These are phyloP conservation scores for Phlebopus sp. DNA, from an alignment of 1,284 basidiomycete species.

Conservation along the genomic window DNA sequence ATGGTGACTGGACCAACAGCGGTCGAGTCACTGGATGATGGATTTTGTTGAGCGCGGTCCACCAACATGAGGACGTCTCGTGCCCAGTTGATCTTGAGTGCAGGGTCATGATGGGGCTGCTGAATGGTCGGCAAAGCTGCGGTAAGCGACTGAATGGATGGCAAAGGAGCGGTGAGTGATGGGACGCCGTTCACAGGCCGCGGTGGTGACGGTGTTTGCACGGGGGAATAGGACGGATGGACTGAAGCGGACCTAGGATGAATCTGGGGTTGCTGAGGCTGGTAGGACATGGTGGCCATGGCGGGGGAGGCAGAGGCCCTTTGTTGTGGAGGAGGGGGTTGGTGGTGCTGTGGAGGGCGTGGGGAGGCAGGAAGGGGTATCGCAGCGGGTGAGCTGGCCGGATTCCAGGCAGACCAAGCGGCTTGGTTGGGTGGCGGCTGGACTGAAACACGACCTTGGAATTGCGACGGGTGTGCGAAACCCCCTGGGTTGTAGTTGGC, in stretches of 20 bases:
- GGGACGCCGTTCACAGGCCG: conserved; percentile 33
- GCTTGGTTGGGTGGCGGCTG: conserved; percentile 17
- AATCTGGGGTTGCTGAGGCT: conserved; percentile 19
- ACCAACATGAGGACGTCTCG: conserved; percentile 79
- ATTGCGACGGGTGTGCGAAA: conserved; percentile 7
- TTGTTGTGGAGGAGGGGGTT: conserved; percentile 21
- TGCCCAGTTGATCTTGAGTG: conserved; percentile 69
- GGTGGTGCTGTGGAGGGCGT: conserved; percentile 19
- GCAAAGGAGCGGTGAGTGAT: conserved; percentile 62
- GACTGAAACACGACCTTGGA: conserved; percentile 14
- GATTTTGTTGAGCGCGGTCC: conserved; percentile 51
- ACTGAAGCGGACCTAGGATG: conserved; percentile 16
- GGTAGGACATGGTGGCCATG: conserved; percentile 15
- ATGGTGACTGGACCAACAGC: conserved; percentile 53
- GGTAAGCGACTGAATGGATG: conserved; percentile 53
- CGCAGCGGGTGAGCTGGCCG: conserved; percentile 8
- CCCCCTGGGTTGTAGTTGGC: conserved; percentile 12
- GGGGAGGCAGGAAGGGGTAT: conserved; percentile 23
- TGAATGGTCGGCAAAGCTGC: conserved; percentile 48
- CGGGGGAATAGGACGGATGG: conserved; percentile 26
- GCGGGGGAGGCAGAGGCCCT: conserved; percentile 18
- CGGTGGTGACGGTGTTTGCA: conserved; percentile 28
- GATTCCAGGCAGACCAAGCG: conserved; percentile 7
- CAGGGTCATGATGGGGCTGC: conserved; percentile 50
- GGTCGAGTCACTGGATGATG: conserved; percentile 40